phyloP scores from a whole-genome alignment of 768 basidiomycete species.

The Pleurotus eryngii region DNA sequence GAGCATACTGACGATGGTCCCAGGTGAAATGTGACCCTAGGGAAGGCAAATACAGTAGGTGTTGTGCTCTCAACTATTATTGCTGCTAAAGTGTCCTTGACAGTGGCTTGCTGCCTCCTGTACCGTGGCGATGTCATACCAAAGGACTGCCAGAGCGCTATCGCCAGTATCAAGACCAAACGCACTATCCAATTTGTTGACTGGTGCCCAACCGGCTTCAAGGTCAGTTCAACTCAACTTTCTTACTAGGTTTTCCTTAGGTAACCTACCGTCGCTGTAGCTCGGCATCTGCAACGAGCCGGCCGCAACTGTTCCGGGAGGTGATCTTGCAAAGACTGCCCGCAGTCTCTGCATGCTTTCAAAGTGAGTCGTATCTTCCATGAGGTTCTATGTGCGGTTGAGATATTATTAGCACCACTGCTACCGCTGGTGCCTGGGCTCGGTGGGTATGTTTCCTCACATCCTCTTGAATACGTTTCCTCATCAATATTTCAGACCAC shows the following conservation, averaged over 20 bases:
- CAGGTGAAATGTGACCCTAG: constrained; percentile 83
- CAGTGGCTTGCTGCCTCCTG: constrained; percentile 88
- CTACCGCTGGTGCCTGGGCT: constrained; percentile 93
- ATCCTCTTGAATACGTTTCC: neutral
- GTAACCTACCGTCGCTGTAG: constrained; percentile 30
- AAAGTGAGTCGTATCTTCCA: constrained; percentile 46
- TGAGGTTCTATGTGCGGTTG: neutral
- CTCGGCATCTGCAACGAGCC: constrained; percentile 98
- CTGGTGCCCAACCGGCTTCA: constrained; percentile 98
- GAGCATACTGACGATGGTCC: neutral
- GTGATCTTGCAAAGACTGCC: constrained; percentile 91
- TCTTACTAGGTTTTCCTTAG: constrained; percentile 9
- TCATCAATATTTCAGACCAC: constrained; percentile 56
- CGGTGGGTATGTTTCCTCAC: constrained; percentile 52
- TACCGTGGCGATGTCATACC: constrained; percentile 97
- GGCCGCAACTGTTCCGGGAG: constrained; percentile 86
- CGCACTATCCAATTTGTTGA: constrained; percentile 97
- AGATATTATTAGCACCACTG: constrained; percentile 61
- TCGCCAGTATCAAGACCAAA: constrained; percentile 94
- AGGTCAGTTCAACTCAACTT: constrained; percentile 34
- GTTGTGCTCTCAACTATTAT: neutral
- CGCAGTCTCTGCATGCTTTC: constrained; percentile 98
- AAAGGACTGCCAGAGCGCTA: constrained; percentile 92
- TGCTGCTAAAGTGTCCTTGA: constrained; percentile 9
- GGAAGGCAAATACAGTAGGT: constrained; percentile 96